Base-by-base conservation (phyloP, 805 yeast species). In the Candida coleopterorum region DNA sequence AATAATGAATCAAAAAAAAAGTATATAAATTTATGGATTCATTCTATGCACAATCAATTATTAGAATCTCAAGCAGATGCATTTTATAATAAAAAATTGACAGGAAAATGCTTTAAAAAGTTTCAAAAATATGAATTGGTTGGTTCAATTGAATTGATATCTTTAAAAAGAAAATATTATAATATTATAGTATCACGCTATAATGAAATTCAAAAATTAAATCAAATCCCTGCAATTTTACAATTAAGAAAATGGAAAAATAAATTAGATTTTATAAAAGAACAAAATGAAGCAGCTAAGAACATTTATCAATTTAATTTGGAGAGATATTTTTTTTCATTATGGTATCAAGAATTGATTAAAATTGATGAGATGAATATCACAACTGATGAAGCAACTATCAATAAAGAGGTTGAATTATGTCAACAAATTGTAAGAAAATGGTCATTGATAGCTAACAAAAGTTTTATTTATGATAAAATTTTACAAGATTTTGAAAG, bases 401-500 rank as follows among this genome's bases (percentile, higher is more conserved):
- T 4, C 3, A 15, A 14, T 18, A 22, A 22, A n/a, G 34, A 32
- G 8, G 34, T 21, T 3, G 15, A 22, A 6, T 11, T 12, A 10
- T 23, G 34, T 32, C 28, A 16, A 16, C 27, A 24, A 24, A 32
- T 32, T 6, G 16, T 32, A 16, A 22, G 20, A 23, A 32, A 32
- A 16, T 32, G 34, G 34, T 32, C 34, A 7, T 24, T 24, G 24
- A 10, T 14, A 14, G 12, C 11, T 6, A 23, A 12, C 11, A 32
- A 17, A 24, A 23, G 17, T 7, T 24, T 16, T 5, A 14, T 32
- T 11, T 15, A 32, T 32, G 22, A 32, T 17, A 32, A 32, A 7
- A 8, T 32, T 7, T 11, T 35, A 15, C 20, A 17, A 27, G 42
- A 33, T 38, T 42, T 4, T 56, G 58, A 31, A 61, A 62, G 37